A percentile compares a stretch with the other conserved stretches of the same genome.
Conservation (phyloP, 176 grass and related monocot species). For the Cymbopogon citratus region DNA sequence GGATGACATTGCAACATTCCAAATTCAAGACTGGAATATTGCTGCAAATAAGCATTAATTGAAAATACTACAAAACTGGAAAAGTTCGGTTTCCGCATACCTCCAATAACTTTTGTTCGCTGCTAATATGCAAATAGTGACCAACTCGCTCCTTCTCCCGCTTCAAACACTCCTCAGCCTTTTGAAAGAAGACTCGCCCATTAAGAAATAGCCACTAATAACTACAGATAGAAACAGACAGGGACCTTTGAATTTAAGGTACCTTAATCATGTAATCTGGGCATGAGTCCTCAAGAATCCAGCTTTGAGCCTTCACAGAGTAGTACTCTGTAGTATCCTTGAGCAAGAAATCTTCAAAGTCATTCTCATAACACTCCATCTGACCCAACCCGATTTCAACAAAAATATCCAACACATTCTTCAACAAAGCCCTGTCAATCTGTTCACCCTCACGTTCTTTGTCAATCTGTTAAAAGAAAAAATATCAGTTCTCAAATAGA, state of each 20-base stretch:
- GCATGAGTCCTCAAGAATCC: slow-evolving; percentile 94
- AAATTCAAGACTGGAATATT: background rate
- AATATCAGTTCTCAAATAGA: background rate
- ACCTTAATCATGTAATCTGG: slow-evolving; percentile 99
- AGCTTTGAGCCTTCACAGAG: slow-evolving; percentile 84
- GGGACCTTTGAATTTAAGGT: slow-evolving; percentile 1
- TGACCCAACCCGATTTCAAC: slow-evolving; percentile 83
- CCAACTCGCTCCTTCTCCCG: slow-evolving; percentile 86
- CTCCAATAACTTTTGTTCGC: slow-evolving; percentile 90
- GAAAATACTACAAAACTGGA: background rate
- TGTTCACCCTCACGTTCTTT: slow-evolving; percentile 93
- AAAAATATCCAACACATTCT: slow-evolving; percentile 95
- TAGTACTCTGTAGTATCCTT: slow-evolving; percentile 84
- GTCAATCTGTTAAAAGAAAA: slow-evolving; percentile 68
- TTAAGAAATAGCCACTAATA: background rate
- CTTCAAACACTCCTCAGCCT: slow-evolving; percentile 93
- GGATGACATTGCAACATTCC: background rate
- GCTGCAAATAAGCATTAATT: background rate
- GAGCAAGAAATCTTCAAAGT: slow-evolving; percentile 91
- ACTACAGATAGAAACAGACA: background rate
- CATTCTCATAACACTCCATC: slow-evolving; percentile 84
- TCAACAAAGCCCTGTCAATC: slow-evolving; percentile 86
- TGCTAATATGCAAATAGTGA: slow-evolving; percentile 94
- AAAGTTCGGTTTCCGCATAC: slow-evolving; percentile 32
- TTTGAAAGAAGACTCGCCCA: slow-evolving; percentile 26